Base-by-base conservation (phyloP, 129 eudicot genomes). In the Pseudognaphalium luteoalbum region DNA sequence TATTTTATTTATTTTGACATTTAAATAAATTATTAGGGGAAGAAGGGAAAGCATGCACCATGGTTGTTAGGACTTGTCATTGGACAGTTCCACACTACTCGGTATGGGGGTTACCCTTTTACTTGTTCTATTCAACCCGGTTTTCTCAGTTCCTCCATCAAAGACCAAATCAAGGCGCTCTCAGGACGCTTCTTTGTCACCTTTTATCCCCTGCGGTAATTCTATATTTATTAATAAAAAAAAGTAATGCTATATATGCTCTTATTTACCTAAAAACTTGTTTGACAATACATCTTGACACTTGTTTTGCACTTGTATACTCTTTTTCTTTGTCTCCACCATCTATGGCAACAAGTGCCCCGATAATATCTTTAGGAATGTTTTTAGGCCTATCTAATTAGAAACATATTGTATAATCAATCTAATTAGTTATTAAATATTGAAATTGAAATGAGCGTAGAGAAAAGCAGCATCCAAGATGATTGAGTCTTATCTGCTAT, bases 71-170 rank as follows among this genome's bases (percentile, higher is more conserved):
- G 79, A 89, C 99, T n/a, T 73, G 82, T 41, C 99, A 94, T 76
- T 91, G 99, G 99, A 94, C 88, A 8, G 97, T 91, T 70, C 99
- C 99, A 71, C 97, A 91, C 70, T 94, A 94, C 85, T 88, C 90
- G 17, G 73, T 94, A 11, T 94, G 99, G 99, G 97, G 99, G 12
- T 75, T 94, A 57, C 97, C 99, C 21, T 94, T 94, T 83, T 94
- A 94, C 90, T 66, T 91, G 69, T 91, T 94, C 85, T 94, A 87
- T 70, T 94, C 97, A 15, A 94, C 99, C 6, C 82, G 99, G 76
- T 86, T 89, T 51, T 91, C 97, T 32, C 99, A 94, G 61, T 94
- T 91, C 86, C 82, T 94, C 79, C 91, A 94, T 80, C 77, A 83
- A 68, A 84, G 96, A 58, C 99, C 99, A 10, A 89, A 94, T 62